Conservation (phyloP, 345 rosid species). For the Microthlaspi erraticum region DNA sequence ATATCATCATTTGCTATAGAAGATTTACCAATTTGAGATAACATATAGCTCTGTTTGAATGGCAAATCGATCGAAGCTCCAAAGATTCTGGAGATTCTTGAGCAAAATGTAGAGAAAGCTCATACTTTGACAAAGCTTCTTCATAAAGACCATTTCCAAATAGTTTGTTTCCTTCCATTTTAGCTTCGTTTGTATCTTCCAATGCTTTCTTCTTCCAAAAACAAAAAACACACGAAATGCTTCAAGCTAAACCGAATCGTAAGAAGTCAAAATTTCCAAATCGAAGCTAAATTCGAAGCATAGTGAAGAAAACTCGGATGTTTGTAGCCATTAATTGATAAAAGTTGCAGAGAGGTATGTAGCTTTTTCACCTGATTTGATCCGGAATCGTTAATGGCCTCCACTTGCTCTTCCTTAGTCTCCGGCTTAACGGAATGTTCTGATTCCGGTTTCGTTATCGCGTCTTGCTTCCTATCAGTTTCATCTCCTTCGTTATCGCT, state of each 20-base stretch:
- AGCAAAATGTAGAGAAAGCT: conserved; percentile 58
- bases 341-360: background rate
- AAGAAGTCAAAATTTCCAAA: background rate
- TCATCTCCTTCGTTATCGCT: conserved; percentile 51
- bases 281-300: background rate
- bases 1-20: background rate
- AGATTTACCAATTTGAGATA: conserved; percentile 65
- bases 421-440: conserved; percentile 9
- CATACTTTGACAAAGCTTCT: conserved; percentile 74
- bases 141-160: conserved; percentile 67
- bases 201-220: conserved; percentile 56
- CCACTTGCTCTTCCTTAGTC: background rate
- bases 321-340: background rate
- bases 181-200: conserved; percentile 68
- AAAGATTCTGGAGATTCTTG: conserved; percentile 49
- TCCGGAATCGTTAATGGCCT: conserved; percentile 40
- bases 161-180: conserved; percentile 76
- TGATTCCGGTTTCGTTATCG: background rate
- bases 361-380: conserved; percentile 47
- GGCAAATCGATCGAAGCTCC: conserved; percentile 71
- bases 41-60: conserved; percentile 75
- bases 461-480: conserved; percentile 1
- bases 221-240: background rate
- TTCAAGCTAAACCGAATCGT: background rate
- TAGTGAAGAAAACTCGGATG: background rate